Conservation (phyloP, 2,329 filamentous ascomycete genomes). For the Gremmenia infestans region DNA sequence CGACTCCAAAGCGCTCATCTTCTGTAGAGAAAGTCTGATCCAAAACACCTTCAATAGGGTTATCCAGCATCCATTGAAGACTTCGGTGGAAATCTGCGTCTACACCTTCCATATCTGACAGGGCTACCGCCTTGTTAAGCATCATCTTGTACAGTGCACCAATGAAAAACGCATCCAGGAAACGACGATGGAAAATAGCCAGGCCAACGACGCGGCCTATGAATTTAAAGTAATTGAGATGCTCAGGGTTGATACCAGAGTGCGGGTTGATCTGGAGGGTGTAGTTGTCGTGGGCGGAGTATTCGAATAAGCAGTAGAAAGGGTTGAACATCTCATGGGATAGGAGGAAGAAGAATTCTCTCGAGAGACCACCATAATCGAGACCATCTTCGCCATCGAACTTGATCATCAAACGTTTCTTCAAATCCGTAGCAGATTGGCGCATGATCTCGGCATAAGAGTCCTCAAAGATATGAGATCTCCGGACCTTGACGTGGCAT, state of each 20-base stretch:
- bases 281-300: conserved; percentile 99
- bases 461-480: conserved; percentile 97
- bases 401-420: conserved; percentile 99
- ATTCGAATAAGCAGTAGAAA: conserved; percentile 99
- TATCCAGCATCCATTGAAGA: conserved; percentile 95
- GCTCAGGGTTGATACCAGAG: conserved; percentile 97
- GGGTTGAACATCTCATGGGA: conserved; percentile 99
- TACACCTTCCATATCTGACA: conserved; percentile 98
- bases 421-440: conserved; percentile 89
- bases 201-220: conserved; percentile 95
- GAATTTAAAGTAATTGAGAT: conserved; percentile 99
- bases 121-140: conserved; percentile 81
- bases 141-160: conserved; percentile 99
- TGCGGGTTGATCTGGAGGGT: conserved; percentile 99
- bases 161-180: conserved; percentile 98
- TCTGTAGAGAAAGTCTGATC: conserved; percentile 97
- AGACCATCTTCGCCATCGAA: conserved; percentile 98
- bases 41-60: conserved; percentile 90
- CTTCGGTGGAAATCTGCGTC: conserved; percentile 97
- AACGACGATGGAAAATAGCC: conserved; percentile 95
- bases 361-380: conserved; percentile 93
- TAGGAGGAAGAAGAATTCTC: conserved; percentile 98
- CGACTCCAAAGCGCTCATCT: conserved; percentile 93
- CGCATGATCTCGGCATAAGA: conserved; percentile 98
- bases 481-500: conserved; percentile 95